A percentile compares a stretch with the other conserved stretches of the same genome.
phyloP scores from a whole-genome alignment of 495 filamentous ascomycete genomes.

The Podospora australis region DNA sequence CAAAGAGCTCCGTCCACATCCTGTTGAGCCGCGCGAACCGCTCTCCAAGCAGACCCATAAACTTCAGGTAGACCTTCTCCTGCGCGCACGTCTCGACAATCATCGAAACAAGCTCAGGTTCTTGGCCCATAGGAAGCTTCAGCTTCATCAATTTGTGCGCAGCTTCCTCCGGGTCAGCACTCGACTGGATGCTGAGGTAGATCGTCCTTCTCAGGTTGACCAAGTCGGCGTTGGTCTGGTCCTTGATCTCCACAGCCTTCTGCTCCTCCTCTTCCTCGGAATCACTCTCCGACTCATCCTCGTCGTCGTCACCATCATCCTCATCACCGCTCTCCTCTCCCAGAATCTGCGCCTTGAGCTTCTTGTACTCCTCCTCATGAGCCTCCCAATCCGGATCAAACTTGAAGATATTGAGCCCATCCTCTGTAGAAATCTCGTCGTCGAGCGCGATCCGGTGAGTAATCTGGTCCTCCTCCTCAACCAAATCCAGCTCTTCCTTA shows the following conservation, averaged over 20 bases:
- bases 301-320: slow-evolving; percentile 63
- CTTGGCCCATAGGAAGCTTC: slow-evolving; percentile 77
- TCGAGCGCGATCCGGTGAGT: slow-evolving; percentile 76
- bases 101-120: slow-evolving; percentile 90
- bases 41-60: slow-evolving; percentile 91
- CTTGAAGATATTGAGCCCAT: slow-evolving; percentile 91
- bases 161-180: slow-evolving; percentile 89
- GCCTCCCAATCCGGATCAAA: slow-evolving; percentile 84
- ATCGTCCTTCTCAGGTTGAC: slow-evolving; percentile 91
- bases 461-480: slow-evolving; percentile 96
- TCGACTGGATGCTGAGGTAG: slow-evolving; percentile 95
- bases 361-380: slow-evolving; percentile 84
- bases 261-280: slow-evolving; percentile 65
- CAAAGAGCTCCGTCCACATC: slow-evolving; percentile 87
- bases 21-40: slow-evolving; percentile 92
- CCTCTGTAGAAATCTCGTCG: slow-evolving; percentile 75
- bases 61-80: slow-evolving; percentile 92
- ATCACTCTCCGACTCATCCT: slow-evolving; percentile 67
- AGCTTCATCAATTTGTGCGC: slow-evolving; percentile 94
- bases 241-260: slow-evolving; percentile 84
- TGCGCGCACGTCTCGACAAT: slow-evolving; percentile 93
- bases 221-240: slow-evolving; percentile 91
- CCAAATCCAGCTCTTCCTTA: slow-evolving; percentile 86
- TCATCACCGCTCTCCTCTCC: slow-evolving; percentile 80
- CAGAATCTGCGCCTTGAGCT: slow-evolving; percentile 85